Conservation (phyloP, 768 basidiomycete genomes). For the Auricularia auricula-judae region DNA sequence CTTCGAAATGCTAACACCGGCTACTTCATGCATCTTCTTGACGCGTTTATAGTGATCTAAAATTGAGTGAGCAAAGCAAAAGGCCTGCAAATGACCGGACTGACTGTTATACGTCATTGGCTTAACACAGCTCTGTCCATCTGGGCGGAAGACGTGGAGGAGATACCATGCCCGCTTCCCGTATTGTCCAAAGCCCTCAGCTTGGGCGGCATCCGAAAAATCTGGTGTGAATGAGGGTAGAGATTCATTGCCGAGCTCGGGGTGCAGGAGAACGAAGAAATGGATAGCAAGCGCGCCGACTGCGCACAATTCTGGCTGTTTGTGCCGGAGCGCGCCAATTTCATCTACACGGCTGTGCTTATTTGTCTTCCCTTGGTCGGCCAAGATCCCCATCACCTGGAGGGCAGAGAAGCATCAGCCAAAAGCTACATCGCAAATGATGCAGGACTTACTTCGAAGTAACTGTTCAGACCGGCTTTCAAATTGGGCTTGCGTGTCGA, state of each 20-base stretch:
- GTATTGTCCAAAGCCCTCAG: slow-evolving; percentile 15
- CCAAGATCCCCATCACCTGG: background rate
- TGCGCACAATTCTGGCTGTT: slow-evolving; percentile 18
- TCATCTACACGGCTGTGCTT: slow-evolving; percentile 21
- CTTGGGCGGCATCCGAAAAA: slow-evolving; percentile 8
- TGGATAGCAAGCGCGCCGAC: slow-evolving; percentile 18
- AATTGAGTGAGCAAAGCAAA: background rate
- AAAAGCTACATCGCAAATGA: no score
- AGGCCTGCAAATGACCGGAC: slow-evolving; percentile 4
- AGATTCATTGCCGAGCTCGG: slow-evolving; percentile 7
- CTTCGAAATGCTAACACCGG: slow-evolving; percentile 18
- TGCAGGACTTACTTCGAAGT: no score
- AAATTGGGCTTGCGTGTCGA: no score
- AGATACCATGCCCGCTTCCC: slow-evolving; percentile 21
- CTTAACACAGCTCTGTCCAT: background rate
- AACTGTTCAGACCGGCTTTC: no score
- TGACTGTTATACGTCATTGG: slow-evolving; percentile 22
- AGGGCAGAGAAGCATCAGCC: no score
- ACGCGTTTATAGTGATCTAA: slow-evolving; percentile 19
- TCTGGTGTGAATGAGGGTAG: slow-evolving; percentile 18
- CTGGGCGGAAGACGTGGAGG: slow-evolving; percentile 14
- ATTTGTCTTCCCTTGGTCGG: background rate
- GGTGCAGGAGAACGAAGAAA: slow-evolving; percentile 23
- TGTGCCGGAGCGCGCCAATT: slow-evolving; percentile 20
- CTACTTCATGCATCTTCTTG: slow-evolving; percentile 15